Evolutionary conservation across 768 basidiomycete genomes (phyloP).

Genomic region (Suillus placidus): DNA sequence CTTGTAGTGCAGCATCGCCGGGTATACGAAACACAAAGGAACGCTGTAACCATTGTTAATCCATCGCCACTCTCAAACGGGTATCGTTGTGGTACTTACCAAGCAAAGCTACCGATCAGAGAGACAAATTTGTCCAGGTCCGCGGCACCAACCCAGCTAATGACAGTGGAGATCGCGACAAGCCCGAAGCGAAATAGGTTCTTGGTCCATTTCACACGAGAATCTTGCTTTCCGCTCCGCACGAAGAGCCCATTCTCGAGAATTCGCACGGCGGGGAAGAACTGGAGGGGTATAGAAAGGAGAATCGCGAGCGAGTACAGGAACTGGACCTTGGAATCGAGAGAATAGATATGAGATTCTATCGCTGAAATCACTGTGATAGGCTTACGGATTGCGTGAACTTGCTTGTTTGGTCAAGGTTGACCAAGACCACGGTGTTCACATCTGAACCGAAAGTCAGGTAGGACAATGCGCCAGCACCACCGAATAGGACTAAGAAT

Average conservation of each 20-base stretch:
- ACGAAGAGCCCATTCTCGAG: constrained; percentile 95
- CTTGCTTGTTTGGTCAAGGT: constrained; percentile 80
- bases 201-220: constrained; percentile 93
- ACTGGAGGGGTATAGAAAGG: constrained; percentile 89
- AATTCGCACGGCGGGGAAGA: constrained; percentile 97
- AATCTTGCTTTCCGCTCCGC: constrained; percentile 79
- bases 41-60: constrained; percentile 53
- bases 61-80: constrained; percentile 7
- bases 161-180: constrained; percentile 77
- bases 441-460: constrained; percentile 85
- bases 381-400: constrained; percentile 82
- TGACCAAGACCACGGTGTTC: constrained; percentile 93
- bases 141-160: constrained; percentile 80
- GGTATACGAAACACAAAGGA: constrained; percentile 93
- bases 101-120: constrained; percentile 91
- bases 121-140: constrained; percentile 97
- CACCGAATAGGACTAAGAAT: constrained; percentile 75
- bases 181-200: constrained; percentile 81
- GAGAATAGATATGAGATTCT: constrained; percentile 7
- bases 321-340: constrained; percentile 64
- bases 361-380: constrained; percentile 12
- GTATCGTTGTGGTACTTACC: constrained; percentile 52
- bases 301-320: constrained; percentile 92
- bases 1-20: constrained; percentile 89
- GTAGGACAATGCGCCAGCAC: constrained; percentile 85